Evolutionary conservation across 2,329 filamentous ascomycete genomes (phyloP).

Genomic region (Fusarium sp.): DNA sequence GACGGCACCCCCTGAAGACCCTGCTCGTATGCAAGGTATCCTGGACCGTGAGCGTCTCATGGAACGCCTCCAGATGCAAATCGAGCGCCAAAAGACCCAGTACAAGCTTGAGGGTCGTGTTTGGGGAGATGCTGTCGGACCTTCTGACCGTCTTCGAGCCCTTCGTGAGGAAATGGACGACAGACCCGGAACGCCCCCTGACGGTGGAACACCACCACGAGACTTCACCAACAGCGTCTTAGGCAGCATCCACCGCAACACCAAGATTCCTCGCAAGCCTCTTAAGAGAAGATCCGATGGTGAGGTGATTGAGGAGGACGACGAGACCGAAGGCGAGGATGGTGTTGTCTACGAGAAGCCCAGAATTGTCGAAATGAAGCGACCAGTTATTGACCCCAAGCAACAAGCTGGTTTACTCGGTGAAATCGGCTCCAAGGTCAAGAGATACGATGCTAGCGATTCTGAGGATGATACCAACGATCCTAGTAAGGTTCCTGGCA

Average conservation of each 20-base stretch:
- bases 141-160: constrained; percentile 91
- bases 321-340: constrained; percentile 63
- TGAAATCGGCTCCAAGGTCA: constrained; percentile 82
- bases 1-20: constrained; percentile 71
- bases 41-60: constrained; percentile 92
- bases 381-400: constrained; percentile 74
- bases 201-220: constrained; percentile 64
- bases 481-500: constrained; percentile 76
- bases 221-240: constrained; percentile 80
- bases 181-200: constrained; percentile 63
- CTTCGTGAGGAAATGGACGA: constrained; percentile 95
- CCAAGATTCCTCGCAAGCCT: constrained; percentile 68
- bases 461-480: constrained; percentile 80
- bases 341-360: constrained; percentile 78
- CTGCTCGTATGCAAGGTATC: constrained; percentile 88
- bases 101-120: constrained; percentile 95
- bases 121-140: constrained; percentile 84
- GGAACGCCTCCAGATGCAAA: constrained; percentile 92
- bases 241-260: constrained; percentile 75
- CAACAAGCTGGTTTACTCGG: constrained; percentile 74
- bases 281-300: constrained; percentile 56
- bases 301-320: constrained; percentile 64
- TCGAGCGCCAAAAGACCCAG: constrained; percentile 97
- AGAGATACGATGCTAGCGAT: constrained; percentile 78
- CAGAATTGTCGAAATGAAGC: constrained; percentile 80